These are phyloP conservation scores for Backusella psychrophila DNA, from an alignment of 192 early-diverging fungal species.

Conservation along the genomic window DNA sequence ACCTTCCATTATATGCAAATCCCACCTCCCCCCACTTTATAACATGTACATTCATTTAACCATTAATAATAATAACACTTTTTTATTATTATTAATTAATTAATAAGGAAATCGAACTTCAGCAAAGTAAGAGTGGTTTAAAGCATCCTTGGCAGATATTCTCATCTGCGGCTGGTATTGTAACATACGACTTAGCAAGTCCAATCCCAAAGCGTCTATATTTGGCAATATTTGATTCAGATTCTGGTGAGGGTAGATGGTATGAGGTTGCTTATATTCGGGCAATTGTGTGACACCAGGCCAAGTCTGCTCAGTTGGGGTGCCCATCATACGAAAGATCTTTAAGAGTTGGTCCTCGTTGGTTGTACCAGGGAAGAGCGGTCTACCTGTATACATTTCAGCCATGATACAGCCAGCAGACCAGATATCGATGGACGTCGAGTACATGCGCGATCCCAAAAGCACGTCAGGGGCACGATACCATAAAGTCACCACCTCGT, in stretches of 20 bases:
- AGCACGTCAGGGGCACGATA: slow-evolving; percentile 97
- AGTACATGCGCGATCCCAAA: slow-evolving; percentile 91
- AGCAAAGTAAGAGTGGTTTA: slow-evolving; percentile 61
- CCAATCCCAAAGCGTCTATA: slow-evolving; percentile 73
- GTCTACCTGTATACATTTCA: slow-evolving; percentile 79
- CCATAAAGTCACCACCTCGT: slow-evolving; percentile 99
- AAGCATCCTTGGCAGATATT: slow-evolving; percentile 63
- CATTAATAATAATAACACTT: neutral
- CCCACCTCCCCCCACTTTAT: no score
- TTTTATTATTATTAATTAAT: neutral
- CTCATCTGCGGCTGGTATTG: slow-evolving; percentile 70
- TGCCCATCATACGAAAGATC: slow-evolving; percentile 81
- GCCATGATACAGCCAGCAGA: slow-evolving; percentile 99
- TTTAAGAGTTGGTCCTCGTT: slow-evolving; percentile 80
- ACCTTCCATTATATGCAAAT: no score
- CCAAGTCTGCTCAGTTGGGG: slow-evolving; percentile 77
- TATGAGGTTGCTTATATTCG: slow-evolving; percentile 72
- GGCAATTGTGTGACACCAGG: slow-evolving; percentile 65
- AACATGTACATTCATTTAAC: neutral
- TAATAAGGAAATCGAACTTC: slow-evolving; percentile 35
- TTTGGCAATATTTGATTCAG: slow-evolving; percentile 66
- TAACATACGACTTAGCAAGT: slow-evolving; percentile 70
- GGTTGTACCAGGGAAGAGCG: slow-evolving; percentile 78
- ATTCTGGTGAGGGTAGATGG: slow-evolving; percentile 59
- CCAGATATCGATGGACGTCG: slow-evolving; percentile 97